A percentile compares a stretch with the other conserved stretches of the same genome.
Evolutionary conservation across 805 yeast species (phyloP).

Genomic region (Nakazawaea laoshanensis): DNA sequence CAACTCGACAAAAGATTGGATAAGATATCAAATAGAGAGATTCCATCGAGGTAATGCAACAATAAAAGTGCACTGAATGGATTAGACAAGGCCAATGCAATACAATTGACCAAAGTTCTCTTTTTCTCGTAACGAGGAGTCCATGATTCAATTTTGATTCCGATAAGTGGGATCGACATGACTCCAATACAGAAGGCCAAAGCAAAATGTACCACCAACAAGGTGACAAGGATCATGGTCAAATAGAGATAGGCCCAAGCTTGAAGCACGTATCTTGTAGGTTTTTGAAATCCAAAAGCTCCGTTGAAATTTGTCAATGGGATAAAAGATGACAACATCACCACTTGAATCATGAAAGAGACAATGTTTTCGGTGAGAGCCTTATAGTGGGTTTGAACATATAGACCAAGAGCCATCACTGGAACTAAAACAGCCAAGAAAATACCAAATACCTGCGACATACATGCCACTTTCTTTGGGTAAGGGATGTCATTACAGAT

Average conservation of each 20-base stretch:
- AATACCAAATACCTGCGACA: constrained; percentile 22
- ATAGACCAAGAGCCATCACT: no score
- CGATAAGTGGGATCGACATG: constrained; percentile 66
- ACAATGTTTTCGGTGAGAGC: constrained; percentile 1
- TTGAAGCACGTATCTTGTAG: constrained; percentile 18
- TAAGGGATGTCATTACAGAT: constrained; percentile 33
- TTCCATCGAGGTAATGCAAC: constrained; percentile 10
- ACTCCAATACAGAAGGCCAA: constrained; percentile 67
- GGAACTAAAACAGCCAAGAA: constrained; percentile 14
- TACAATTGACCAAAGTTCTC: constrained; percentile 16
- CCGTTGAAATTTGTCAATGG: constrained; percentile 7
- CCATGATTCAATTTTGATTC: constrained; percentile 26
- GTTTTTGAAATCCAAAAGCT: constrained; percentile 12
- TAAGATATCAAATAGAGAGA: constrained; percentile 15
- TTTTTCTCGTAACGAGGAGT: background rate
- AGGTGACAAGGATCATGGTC: constrained; percentile 61
- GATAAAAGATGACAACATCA: constrained; percentile 1
- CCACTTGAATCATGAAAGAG: background rate
- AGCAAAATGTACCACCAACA: constrained; percentile 78
- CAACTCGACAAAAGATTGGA: constrained; percentile 54
- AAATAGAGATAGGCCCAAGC: constrained; percentile 38
- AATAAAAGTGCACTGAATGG: constrained; percentile 33
- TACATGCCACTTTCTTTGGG: constrained; percentile 7
- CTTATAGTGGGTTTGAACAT: no score
- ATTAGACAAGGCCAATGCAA: constrained; percentile 35